Base-by-base conservation (phyloP, 2,329 filamentous ascomycete genomes). In the Teratosphaeria epicoccoides region DNA sequence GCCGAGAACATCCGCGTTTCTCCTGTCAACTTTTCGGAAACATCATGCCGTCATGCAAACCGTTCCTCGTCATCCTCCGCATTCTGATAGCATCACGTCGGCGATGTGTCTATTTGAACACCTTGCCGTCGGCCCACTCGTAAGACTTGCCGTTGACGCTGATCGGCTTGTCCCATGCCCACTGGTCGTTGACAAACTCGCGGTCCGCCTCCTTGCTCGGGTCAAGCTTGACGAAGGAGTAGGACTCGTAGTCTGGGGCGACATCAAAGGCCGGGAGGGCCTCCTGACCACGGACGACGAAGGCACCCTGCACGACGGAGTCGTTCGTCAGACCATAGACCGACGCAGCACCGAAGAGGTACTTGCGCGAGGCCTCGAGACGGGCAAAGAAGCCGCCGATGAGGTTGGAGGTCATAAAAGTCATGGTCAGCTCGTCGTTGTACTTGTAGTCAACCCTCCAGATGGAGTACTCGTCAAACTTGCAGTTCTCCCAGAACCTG, bases 321-420 rank as follows among this genome's bases (percentile, higher is more conserved):
- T 90, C 81, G 76, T 95, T 89, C 81, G 83, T 83, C 71, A 79
- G 73, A 68, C 93, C 93, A 72, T 87, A 98, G 62, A 98, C 93
- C 62, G 87, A 91, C 65, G 83, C 82, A 66, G 79, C 83, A 65
- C 93, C 93, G 76, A 98, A 97, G 70, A 98, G 75, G 81, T 88
- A 95, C 85, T 98, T 98, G 79, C 93, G 90, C 70, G 88, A 95
- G 59, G 71, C 93, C 81, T 98, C 93, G 55, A 98, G 88, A 80
- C 93, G 93, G 72, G 83, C 81, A 78, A 96, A 95, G 83, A 98
- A 95, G 72, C 93, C 93, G 75, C 81, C 90, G 71, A 98, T 91
- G 73, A 97, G 78, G 83, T 98, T 98, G 81, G 86, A 88, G 64
- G 88, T 91, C 93, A 98, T 98, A 87, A 98, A 98, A 68, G 86